A percentile compares a stretch with the other conserved stretches of the same genome.
Evolutionary conservation across 2,329 filamentous ascomycete species (phyloP).

Genomic region (Polytolypa hystricis): DNA sequence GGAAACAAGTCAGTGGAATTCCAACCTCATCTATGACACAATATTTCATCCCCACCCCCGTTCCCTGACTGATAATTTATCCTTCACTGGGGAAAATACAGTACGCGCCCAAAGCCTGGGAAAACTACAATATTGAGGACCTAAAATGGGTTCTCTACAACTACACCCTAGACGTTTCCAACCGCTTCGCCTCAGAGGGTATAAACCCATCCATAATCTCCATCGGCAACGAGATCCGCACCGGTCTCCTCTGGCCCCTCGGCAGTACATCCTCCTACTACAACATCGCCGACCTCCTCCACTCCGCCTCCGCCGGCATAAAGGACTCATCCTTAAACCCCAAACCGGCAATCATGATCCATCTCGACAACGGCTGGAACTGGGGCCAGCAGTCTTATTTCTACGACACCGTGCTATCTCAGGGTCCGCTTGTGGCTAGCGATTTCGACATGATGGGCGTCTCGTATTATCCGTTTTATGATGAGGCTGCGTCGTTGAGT

Average conservation of each 20-base stretch:
- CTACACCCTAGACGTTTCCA: conserved; percentile 53
- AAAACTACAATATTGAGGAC: conserved; percentile 43
- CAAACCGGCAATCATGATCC: conserved; percentile 60
- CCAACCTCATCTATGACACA: too few species aligned
- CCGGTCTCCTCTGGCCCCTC: conserved; percentile 55
- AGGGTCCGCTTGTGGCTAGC: conserved; percentile 38
- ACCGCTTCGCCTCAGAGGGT: conserved; percentile 47
- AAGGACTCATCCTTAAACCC: conserved; percentile 49
- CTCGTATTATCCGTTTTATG: conserved; percentile 65
- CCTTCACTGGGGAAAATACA: neutral
- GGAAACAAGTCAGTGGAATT: too few species aligned
- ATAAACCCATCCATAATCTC: conserved; percentile 52
- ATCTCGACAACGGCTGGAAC: conserved; percentile 66
- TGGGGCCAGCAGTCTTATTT: conserved; percentile 56
- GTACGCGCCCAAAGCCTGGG: conserved; percentile 52
- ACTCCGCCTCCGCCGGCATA: conserved; percentile 53
- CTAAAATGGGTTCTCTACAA: conserved; percentile 55
- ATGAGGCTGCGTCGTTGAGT: conserved; percentile 46
- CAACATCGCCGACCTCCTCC: conserved; percentile 54
- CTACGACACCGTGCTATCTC: conserved; percentile 47
- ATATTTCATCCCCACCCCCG: too few species aligned
- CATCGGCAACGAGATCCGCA: conserved; percentile 63
- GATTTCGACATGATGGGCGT: conserved; percentile 65
- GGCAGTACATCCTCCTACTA: conserved; percentile 44
- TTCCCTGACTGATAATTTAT: neutral